Evolutionary conservation across 2,329 filamentous ascomycete species (phyloP).

Genomic region (Apiospora rasikravindrae): DNA sequence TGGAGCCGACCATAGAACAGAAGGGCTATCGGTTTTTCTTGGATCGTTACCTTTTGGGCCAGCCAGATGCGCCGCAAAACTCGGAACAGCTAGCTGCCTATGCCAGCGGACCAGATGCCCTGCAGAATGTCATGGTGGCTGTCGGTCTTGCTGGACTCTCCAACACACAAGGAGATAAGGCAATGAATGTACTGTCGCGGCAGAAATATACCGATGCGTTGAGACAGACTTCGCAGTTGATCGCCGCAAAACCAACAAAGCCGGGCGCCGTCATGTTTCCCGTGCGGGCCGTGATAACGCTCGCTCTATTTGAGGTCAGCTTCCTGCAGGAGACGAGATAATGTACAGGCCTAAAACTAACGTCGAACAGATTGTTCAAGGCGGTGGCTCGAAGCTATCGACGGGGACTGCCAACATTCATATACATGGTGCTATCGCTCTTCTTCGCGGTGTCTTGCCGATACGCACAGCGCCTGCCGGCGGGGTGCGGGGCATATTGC

Average conservation of each 20-base stretch:
- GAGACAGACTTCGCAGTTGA: slow-evolving; percentile 49
- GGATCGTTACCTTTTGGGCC: slow-evolving; percentile 55
- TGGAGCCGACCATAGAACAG: slow-evolving; percentile 51
- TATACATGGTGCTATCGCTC: slow-evolving; percentile 62
- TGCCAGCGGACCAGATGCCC: slow-evolving; percentile 44
- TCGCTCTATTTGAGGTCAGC: slow-evolving; percentile 66
- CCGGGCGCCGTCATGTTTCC: slow-evolving; percentile 47
- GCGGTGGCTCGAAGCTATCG: slow-evolving; percentile 52
- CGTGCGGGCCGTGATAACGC: slow-evolving; percentile 58
- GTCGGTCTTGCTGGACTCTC: slow-evolving; percentile 64
- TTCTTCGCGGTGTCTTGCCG: slow-evolving; percentile 56
- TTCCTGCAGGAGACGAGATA: neutral
- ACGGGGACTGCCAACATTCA: slow-evolving; percentile 61
- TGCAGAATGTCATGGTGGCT: slow-evolving; percentile 58
- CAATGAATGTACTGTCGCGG: slow-evolving; percentile 52
- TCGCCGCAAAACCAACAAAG: slow-evolving; percentile 40
- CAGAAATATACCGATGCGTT: slow-evolving; percentile 61
- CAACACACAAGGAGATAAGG: slow-evolving; percentile 54
- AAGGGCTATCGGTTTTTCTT: slow-evolving; percentile 57
- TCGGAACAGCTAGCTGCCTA: slow-evolving; percentile 43
- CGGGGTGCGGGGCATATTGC: slow-evolving; percentile 57
- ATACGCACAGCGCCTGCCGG: slow-evolving; percentile 44
- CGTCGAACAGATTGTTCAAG: slow-evolving; percentile 40
- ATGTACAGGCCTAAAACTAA: slow-evolving; percentile 25
- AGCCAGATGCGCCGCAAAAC: slow-evolving; percentile 54